Evolutionary conservation across 1,284 basidiomycete genomes (phyloP).

Genomic region (Fomitopsis palustris): DNA sequence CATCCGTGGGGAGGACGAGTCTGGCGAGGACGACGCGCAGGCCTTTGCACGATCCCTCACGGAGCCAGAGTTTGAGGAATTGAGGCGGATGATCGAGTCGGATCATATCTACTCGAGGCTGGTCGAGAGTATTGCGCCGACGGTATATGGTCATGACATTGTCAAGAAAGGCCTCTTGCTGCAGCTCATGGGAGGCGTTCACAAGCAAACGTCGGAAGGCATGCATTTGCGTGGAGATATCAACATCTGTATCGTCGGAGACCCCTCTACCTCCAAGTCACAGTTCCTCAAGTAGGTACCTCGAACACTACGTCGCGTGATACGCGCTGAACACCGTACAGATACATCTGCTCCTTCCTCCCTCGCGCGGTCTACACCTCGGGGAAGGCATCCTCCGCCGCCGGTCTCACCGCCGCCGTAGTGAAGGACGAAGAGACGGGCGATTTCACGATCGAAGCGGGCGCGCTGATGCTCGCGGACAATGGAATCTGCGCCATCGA

Average conservation of each 20-base stretch:
- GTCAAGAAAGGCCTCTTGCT: slow-evolving; percentile 98
- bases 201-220: slow-evolving; percentile 95
- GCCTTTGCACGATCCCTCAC: slow-evolving; percentile 88
- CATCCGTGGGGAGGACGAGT: slow-evolving; percentile 83
- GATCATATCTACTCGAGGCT: slow-evolving; percentile 94
- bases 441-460: slow-evolving; percentile 99
- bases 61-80: slow-evolving; percentile 92
- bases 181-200: slow-evolving; percentile 99
- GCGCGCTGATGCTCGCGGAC: slow-evolving; percentile 98
- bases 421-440: slow-evolving; percentile 99
- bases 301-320: no score
- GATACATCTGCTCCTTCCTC: slow-evolving; percentile 98
- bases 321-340: slow-evolving; percentile 25
- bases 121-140: slow-evolving; percentile 95
- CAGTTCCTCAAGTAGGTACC: slow-evolving; percentile 93
- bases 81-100: slow-evolving; percentile 89
- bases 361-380: slow-evolving; percentile 99
- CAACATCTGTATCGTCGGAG: slow-evolving; percentile 98
- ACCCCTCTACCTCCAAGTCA: slow-evolving; percentile 96
- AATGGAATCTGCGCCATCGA: slow-evolving; percentile 99
- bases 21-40: slow-evolving; percentile 72
- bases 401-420: slow-evolving; percentile 97
- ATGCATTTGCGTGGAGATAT: slow-evolving; percentile 98
- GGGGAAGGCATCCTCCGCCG: slow-evolving; percentile 97
- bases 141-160: slow-evolving; percentile 97